phyloP scores from a whole-genome alignment of 1,284 basidiomycete species.

The Naganishia sp. region DNA sequence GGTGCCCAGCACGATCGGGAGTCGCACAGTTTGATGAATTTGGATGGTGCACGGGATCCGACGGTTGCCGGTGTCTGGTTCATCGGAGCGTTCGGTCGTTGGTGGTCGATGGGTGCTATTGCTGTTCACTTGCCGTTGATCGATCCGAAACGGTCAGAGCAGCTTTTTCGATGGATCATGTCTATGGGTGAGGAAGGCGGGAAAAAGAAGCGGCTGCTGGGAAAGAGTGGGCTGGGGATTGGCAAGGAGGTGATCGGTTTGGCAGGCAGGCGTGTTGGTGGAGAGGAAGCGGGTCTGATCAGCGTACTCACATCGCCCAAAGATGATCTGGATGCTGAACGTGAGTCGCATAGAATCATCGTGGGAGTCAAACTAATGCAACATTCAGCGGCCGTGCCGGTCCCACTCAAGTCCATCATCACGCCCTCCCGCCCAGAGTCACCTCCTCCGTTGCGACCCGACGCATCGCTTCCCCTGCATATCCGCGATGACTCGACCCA shows the following conservation, averaged over 20 bases:
- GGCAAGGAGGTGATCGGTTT: constrained; percentile 31
- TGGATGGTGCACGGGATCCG: constrained; percentile 28
- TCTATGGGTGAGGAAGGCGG: constrained; percentile 60
- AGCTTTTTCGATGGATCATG: constrained; percentile 69
- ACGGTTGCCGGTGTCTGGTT: constrained; percentile 62
- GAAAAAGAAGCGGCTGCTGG: constrained; percentile 52
- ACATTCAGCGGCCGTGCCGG: background rate
- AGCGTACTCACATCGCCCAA: constrained; percentile 30
- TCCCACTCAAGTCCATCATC: constrained; percentile 7
- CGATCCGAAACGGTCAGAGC: constrained; percentile 17
- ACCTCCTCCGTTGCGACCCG: constrained; percentile 78
- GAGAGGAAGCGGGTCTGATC: constrained; percentile 30
- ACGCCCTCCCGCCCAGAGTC: constrained; percentile 40
- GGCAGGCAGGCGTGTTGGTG: constrained; percentile 17
- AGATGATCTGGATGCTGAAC: constrained; percentile 10
- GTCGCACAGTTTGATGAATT: constrained; percentile 22
- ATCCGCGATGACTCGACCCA: constrained; percentile 16
- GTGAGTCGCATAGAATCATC: constrained; percentile 1
- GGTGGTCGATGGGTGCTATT: constrained; percentile 76
- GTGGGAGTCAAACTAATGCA: background rate
- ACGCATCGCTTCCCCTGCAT: constrained; percentile 73
- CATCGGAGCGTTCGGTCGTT: constrained; percentile 79
- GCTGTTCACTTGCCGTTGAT: constrained; percentile 59
- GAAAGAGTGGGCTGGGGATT: constrained; percentile 29
- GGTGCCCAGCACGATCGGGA: constrained; percentile 28